Conservation (phyloP, 1,284 basidiomycete species). For the Ustilago xerochloae region DNA sequence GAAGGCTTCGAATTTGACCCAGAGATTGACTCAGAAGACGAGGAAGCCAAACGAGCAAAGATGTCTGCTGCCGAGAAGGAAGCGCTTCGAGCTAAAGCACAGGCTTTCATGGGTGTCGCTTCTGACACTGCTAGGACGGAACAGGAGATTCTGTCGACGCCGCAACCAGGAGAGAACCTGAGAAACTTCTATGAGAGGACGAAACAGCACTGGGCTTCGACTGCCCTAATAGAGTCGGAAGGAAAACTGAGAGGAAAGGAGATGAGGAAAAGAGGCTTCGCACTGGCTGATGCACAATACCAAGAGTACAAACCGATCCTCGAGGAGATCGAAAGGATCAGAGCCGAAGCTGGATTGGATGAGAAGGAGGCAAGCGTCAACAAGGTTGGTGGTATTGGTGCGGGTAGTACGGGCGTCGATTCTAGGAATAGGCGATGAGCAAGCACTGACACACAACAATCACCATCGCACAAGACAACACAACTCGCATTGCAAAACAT, state of each 20-base stretch:
- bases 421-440: slow-evolving; percentile 47
- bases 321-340: slow-evolving; percentile 78
- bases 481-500: not conserved
- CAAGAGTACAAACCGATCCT: slow-evolving; percentile 66
- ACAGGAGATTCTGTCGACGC: slow-evolving; percentile 83
- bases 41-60: slow-evolving; percentile 27
- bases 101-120: slow-evolving; percentile 79
- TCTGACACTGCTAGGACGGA: slow-evolving; percentile 76
- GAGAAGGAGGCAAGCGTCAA: slow-evolving; percentile 75
- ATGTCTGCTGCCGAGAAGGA: slow-evolving; percentile 66
- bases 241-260: slow-evolving; percentile 82
- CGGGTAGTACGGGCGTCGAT: slow-evolving; percentile 46
- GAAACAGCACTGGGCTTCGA: slow-evolving; percentile 78
- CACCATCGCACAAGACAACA: not conserved
- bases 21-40: slow-evolving; percentile 37
- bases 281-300: slow-evolving; percentile 60
- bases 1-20: slow-evolving; percentile 56
- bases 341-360: slow-evolving; percentile 86
- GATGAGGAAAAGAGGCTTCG: slow-evolving; percentile 76
- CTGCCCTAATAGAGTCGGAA: slow-evolving; percentile 73
- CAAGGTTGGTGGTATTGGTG: slow-evolving; percentile 45
- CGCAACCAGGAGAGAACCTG: slow-evolving; percentile 86
- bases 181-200: slow-evolving; percentile 84
- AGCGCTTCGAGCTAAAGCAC: slow-evolving; percentile 75
- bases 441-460: not conserved